Conservation (phyloP, 208 protist species). For the Histomonas meleagridis region DNA sequence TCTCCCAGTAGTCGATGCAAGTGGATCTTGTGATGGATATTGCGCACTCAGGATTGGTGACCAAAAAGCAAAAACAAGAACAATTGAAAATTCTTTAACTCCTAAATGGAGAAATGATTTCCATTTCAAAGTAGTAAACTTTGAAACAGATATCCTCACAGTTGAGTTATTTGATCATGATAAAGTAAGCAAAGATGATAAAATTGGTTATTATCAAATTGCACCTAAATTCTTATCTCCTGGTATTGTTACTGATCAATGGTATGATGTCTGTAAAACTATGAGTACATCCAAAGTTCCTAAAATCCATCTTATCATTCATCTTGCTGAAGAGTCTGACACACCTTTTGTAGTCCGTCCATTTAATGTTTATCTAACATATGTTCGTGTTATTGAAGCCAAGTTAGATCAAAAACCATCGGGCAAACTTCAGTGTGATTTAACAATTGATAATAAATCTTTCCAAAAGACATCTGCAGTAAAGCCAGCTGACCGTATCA, state of each 20-base stretch:
- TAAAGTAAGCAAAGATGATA: neutral
- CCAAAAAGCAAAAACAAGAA: too few relatives aligned
- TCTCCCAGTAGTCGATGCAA: too few relatives aligned
- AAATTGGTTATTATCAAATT: neutral
- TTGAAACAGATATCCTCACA: neutral
- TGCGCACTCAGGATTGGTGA: too few relatives aligned
- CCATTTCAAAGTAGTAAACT: neutral
- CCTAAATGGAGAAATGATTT: conserved; percentile 4
- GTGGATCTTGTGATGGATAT: too few relatives aligned
- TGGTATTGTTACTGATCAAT: neutral
- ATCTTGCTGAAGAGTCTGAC: neutral
- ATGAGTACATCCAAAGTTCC: neutral
- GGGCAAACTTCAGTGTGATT: too few relatives aligned
- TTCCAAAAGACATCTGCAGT: too few relatives aligned
- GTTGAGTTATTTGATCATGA: neutral
- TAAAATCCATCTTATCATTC: neutral
- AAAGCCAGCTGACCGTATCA: too few relatives aligned
- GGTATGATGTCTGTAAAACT: neutral
- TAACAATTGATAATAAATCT: too few relatives aligned
- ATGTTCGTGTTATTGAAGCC: too few relatives aligned
- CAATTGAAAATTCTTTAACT: too few relatives aligned
- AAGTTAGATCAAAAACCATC: too few relatives aligned
- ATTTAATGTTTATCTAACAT: too few relatives aligned
- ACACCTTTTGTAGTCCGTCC: neutral
- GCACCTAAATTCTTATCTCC: neutral